Evolutionary conservation across 352 stramenopile species (phyloP), one percentile per base, ranked within the genome.

Genomic region (Phytophthora colocasiae): DNA sequence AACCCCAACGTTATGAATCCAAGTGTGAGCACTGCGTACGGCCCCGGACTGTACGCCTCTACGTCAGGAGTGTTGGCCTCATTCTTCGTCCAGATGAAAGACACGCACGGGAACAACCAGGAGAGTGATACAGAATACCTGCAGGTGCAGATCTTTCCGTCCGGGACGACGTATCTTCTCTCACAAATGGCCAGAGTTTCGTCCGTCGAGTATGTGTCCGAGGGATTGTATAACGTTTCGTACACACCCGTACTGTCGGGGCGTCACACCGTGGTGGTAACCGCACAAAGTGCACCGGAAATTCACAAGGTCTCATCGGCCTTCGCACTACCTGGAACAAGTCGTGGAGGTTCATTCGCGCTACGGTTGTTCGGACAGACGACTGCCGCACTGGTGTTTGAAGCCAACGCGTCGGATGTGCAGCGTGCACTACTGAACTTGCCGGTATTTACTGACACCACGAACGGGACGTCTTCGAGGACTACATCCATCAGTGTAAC

Each of bases 171-270:
- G 4, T 86, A 78, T n/a, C 22, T 57, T 10, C 12, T 36, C 1
- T 32, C 64, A 0, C 66, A 80, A 51, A 27, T 73, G 5, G 65
- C 75, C 0, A 41, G 66, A 0, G 55, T 83, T 3, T 87, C 77
- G 14, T 58, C 55, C 4, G 80, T 97, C 0, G 50, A 50, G 6
- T 92, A 91, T 46, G 48, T 88, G 17, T 73, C 61, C 6, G 84
- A 95, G 31, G 93, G 94, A 10, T 56, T 84, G 24, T 98, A 97
- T 78, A 85, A 86, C 12, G 80, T 97, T 15, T 83, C 64, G 12
- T 99, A 97, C 72, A 71, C 80, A 1, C 92, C 95, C 1, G 75
- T 92, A 40, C 75, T 85, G 34, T 97, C 85, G 36, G 92, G 91
- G 1, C 66, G 75, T 14, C 92, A 98, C 70, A 98, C 91, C 0